These are phyloP conservation scores for Hemisphaericaspora nanyangensis DNA, from an alignment of 805 yeast species.

Conservation along the genomic window DNA sequence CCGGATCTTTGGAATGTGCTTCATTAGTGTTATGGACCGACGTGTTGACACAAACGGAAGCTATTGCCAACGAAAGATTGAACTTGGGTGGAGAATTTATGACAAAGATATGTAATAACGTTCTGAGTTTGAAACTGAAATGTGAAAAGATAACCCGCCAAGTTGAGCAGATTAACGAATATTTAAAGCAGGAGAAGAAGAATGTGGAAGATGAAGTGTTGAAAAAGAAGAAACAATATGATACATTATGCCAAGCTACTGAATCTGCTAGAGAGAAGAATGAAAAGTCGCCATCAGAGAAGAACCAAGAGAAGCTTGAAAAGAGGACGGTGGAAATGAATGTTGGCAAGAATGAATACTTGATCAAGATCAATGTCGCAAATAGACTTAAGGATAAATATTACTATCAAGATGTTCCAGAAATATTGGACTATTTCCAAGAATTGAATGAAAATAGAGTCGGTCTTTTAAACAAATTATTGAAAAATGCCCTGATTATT, in stretches of 20 bases:
- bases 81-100: constrained; percentile 59
- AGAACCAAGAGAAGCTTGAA: constrained; percentile 49
- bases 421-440: constrained; percentile 78
- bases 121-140: constrained; percentile 50
- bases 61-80: constrained; percentile 62
- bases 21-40: constrained; percentile 88
- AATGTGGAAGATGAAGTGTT: constrained; percentile 52
- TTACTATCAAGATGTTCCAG: constrained; percentile 91
- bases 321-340: constrained; percentile 81
- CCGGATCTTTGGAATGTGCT: constrained; percentile 91
- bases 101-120: constrained; percentile 56
- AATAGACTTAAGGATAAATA: constrained; percentile 91
- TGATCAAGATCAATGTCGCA: constrained; percentile 76
- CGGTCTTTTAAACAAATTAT: constrained; percentile 61
- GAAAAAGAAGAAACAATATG: constrained; percentile 74
- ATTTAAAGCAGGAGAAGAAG: constrained; percentile 45
- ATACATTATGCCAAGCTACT: constrained; percentile 72
- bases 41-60: constrained; percentile 77
- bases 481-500: constrained; percentile 55
- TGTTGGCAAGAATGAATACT: constrained; percentile 76
- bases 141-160: constrained; percentile 51
- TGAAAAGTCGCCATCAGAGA: constrained; percentile 51
- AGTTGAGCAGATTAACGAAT: constrained; percentile 59
- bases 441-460: constrained; percentile 79
- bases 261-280: constrained; percentile 75